Base-by-base conservation (phyloP, 1,284 basidiomycete genomes). In the Bondarzewia mesenterica region DNA sequence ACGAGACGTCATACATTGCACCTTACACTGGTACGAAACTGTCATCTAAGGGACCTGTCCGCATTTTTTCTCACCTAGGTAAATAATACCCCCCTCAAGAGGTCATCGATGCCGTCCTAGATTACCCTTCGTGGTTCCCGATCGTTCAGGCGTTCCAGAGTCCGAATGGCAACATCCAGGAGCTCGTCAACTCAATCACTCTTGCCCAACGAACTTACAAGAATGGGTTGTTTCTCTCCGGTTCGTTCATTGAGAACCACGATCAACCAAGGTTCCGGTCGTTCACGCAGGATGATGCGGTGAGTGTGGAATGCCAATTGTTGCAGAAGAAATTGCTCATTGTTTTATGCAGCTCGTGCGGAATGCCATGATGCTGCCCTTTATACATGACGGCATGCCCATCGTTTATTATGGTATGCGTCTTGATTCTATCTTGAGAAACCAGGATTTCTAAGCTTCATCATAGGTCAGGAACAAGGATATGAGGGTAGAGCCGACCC, bases 201-300 rank as follows among this genome's bases (percentile, higher is more conserved):
- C 55, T 60, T 42, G 59, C 64, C 14, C 65, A 70, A 59, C 48
- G 56, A 32, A 56, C 54, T 50, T 69, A 65, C 57, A 62, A 64
- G 57, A 60, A 63, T 41, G 51, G 53, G 41, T 40, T 40, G 10
- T 39, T 55, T 18, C 26, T 39, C 7, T 46, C 56, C 16, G 54
- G 46, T 2, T 36, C 40, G 6, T 82, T 82, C 62, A 63, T 82
- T 22, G 78, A 80, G 59, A 78, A 78, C 62, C 78, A 80, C 54
- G 78, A 80, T 59, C 58, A 77, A 16, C 73, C 78, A 0, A 67
- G 77, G 55, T 71, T 43, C 67, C 67, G 25, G 58, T 66, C 23
- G 66, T 66, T 50, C 57, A 63, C 23, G 63, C 70, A 52, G 43
- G 58, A 68, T 57, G 44, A 51, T 63, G 53, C 67, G 59, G 52